These are phyloP conservation scores for Solanum microdontum DNA, from an alignment of 257 asterid genomes.

Conservation along the genomic window DNA sequence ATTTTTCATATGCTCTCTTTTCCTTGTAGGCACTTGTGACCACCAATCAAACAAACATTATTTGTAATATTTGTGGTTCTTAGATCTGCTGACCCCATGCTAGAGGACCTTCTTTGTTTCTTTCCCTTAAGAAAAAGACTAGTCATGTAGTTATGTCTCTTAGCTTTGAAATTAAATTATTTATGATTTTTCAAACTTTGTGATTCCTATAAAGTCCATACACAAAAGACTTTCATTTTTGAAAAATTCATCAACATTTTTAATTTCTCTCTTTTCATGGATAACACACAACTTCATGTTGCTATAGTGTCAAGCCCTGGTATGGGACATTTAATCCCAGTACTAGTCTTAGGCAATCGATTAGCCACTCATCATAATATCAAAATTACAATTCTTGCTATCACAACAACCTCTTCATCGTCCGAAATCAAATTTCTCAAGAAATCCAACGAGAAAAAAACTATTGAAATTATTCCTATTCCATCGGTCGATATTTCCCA, in stretches of 20 bases:
- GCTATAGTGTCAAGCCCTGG: constrained; percentile 16
- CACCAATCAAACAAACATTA: too few relatives aligned
- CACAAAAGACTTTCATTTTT: too few relatives aligned
- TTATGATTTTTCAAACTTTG: too few relatives aligned
- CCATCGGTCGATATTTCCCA: not conserved
- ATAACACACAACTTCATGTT: constrained; percentile 9
- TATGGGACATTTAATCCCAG: constrained; percentile 11
- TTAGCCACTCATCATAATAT: constrained; percentile 2
- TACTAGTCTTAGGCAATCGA: constrained; percentile 4
- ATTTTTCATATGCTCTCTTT: too few relatives aligned
- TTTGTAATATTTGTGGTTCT: too few relatives aligned
- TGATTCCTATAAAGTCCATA: too few relatives aligned
- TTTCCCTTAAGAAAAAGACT: too few relatives aligned
- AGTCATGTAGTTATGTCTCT: too few relatives aligned
- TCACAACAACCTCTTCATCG: not conserved
- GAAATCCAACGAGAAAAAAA: not conserved
- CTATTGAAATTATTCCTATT: not conserved
- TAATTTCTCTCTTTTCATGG: not conserved
- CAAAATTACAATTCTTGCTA: constrained; percentile 7
- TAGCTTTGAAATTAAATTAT: too few relatives aligned
- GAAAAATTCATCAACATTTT: not conserved
- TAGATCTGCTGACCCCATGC: too few relatives aligned
- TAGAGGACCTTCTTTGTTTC: too few relatives aligned
- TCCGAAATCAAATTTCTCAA: not conserved
- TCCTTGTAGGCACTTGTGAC: too few relatives aligned